phyloP scores from a whole-genome alignment of 2,329 filamentous ascomycete species.

The Penicillium sp. region DNA sequence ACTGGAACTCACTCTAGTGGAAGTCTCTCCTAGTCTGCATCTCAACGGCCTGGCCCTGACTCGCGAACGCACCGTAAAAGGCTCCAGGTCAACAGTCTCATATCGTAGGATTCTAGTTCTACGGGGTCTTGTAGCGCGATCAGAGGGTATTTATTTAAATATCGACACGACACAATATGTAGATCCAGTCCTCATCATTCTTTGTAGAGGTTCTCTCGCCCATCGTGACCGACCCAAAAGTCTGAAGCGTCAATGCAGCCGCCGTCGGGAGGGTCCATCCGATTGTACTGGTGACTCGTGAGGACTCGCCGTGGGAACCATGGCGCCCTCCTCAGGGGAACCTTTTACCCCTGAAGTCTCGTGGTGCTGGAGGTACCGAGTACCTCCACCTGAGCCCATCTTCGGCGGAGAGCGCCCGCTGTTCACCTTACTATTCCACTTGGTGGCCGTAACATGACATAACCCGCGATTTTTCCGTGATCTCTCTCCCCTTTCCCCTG shows the following conservation, averaged over 20 bases:
- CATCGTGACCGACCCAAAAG: not conserved
- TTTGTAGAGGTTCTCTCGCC: not conserved
- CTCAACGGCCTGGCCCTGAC: no score
- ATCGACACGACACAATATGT: no score
- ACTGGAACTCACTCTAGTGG: not conserved
- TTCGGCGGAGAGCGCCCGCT: not conserved
- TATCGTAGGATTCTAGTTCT: no score
- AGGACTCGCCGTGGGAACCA: not conserved
- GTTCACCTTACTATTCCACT: no score
- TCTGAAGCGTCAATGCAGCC: no score
- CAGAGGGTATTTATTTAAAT: no score
- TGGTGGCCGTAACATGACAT: conserved; percentile 7
- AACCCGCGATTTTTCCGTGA: conserved; percentile 9
- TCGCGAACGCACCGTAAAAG: no score
- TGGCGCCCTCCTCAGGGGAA: not conserved
- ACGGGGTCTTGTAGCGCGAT: no score
- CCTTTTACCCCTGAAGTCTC: conserved; percentile 1
- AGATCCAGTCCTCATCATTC: no score
- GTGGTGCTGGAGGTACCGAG: conserved; percentile 7
- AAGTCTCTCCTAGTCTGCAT: not conserved
- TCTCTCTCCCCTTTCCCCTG: conserved; percentile 6
- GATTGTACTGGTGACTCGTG: not conserved
- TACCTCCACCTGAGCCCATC: conserved; percentile 8
- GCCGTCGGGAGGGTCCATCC: not conserved
- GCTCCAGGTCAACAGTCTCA: no score